Percentiles rank a stretch among this genome's conserved stretches.
phyloP scores from a whole-genome alignment of 768 basidiomycete genomes.

The Leccinum longicurvipes region DNA sequence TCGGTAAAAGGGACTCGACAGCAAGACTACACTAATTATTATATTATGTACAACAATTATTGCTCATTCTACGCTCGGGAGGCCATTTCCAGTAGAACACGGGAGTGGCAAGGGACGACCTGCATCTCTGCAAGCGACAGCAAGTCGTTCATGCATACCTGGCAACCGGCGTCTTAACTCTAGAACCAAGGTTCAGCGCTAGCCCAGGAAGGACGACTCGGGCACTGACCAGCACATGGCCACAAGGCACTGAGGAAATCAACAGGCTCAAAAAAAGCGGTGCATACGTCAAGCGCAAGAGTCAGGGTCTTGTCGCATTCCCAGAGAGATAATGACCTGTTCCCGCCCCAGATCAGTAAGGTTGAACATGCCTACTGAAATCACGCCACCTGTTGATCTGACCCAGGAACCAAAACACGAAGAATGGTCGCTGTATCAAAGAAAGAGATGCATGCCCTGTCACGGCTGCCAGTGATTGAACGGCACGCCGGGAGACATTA shows the following conservation, averaged over 20 bases:
- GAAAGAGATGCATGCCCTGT: conserved; percentile 49
- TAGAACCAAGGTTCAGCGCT: conserved; percentile 21
- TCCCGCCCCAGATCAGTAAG: conserved; percentile 9
- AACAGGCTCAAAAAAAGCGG: conserved; percentile 55
- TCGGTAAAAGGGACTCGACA: conserved; percentile 5
- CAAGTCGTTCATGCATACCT: conserved; percentile 44
- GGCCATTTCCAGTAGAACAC: conserved; percentile 8
- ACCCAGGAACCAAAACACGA: conserved; percentile 73
- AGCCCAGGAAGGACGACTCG: not conserved
- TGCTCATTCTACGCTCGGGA: not conserved
- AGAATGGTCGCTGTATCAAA: conserved; percentile 60
- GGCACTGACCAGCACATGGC: conserved; percentile 58
- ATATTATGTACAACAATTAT: not conserved
- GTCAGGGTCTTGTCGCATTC: conserved; percentile 54
- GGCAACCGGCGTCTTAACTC: conserved; percentile 53
- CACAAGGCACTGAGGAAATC: conserved; percentile 61
- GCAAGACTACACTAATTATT: not conserved
- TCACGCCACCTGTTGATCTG: conserved; percentile 54
- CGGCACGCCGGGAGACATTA: conserved; percentile 54
- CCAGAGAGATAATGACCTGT: conserved; percentile 58
- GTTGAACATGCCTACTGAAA: conserved; percentile 1
- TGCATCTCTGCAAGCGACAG: conserved; percentile 45
- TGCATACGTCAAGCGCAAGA: conserved; percentile 60
- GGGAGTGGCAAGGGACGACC: conserved; percentile 44
- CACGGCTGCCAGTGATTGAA: conserved; percentile 56